phyloP scores from a whole-genome alignment of 192 early-diverging fungal species.

The Linnemannia hyalina region DNA sequence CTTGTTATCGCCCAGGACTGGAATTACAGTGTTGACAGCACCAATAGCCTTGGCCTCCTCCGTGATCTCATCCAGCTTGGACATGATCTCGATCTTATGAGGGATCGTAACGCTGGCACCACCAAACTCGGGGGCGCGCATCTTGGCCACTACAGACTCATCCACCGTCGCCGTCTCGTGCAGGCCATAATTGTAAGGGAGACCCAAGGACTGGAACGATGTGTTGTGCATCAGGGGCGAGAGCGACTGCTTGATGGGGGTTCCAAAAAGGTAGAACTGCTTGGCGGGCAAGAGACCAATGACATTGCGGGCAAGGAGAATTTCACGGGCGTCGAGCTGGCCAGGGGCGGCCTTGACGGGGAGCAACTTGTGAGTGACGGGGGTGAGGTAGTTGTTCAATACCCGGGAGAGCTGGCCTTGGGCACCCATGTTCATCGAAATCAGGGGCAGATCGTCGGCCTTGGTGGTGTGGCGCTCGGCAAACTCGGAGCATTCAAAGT shows the following conservation, averaged over 20 bases:
- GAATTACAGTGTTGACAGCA: conserved; percentile 93
- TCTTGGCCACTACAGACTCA: conserved; percentile 66
- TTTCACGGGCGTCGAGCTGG: conserved; percentile 87
- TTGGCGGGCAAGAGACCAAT: conserved; percentile 75
- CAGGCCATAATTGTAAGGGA: conserved; percentile 87
- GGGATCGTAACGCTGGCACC: conserved; percentile 98
- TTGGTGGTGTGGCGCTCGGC: conserved; percentile 59
- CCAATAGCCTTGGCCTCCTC: conserved; percentile 89
- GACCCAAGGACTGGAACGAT: conserved; percentile 84
- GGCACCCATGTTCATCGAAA: conserved; percentile 95
- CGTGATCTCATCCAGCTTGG: conserved; percentile 77
- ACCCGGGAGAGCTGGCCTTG: conserved; percentile 92
- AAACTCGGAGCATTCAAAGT: conserved; percentile 85
- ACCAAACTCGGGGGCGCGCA: conserved; percentile 78
- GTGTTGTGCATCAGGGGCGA: conserved; percentile 96
- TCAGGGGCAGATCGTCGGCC: conserved; percentile 71
- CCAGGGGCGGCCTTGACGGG: conserved; percentile 91
- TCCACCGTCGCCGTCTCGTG: conserved; percentile 77
- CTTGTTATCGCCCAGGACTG: conserved; percentile 36
- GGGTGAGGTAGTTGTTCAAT: conserved; percentile 91
- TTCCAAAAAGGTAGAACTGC: conserved; percentile 89
- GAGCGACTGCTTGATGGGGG: conserved; percentile 90
- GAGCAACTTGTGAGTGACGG: conserved; percentile 90
- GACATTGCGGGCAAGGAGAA: conserved; percentile 76
- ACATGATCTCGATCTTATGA: conserved; percentile 90